Evolutionary conservation across 2,329 filamentous ascomycete genomes (phyloP), one percentile per base, ranked within the genome.

Genomic region (Monosporascus sp.): DNA sequence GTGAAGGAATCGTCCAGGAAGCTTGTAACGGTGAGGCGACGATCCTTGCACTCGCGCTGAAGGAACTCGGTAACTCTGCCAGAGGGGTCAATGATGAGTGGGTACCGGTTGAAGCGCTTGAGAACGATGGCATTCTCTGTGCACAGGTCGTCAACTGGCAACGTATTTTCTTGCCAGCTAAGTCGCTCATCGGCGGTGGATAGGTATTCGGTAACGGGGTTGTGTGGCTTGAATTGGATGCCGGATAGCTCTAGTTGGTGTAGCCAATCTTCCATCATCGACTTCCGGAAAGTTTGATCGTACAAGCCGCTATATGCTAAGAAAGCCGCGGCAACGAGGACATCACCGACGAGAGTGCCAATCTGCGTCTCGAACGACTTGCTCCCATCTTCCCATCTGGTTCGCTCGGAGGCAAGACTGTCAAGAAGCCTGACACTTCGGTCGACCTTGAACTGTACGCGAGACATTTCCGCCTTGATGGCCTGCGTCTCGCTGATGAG

Each of bases 331-430:
- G 94, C 94, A 49, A 97, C 87, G 56, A 99, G 81, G 49, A 97
- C 93, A 67, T 99, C 94, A 57, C 94, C 94, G 38, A 99, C 90
- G 50, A 99, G 84, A 2, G 94, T 99, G 70, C 89, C 89, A 68
- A 99, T 97, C 69, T 99, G 94, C 2, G 92, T 96, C 71, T 97
- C 93, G 69, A 99, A 99, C 0, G 93, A 97, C 74, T 88, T 96
- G 81, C 94, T 99, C 62, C 92, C 92, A 65, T 93, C 90, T 67
- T 99, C 94, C 94, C 94, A 99, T 66, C 94, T 87, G 40, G 82
- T 84, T 71, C 93, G 84, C 75, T 99, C 94, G 5, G 93, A 97
- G 8, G 94, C 95, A 61, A 99, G 78, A 72, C 92, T 97, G 72
- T 97, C 93, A 20, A 99, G 85, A 48, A 99, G 80, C 65, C 91